phyloP scores from a whole-genome alignment of 257 asterid genomes.

The Knoxia roxburghii region DNA sequence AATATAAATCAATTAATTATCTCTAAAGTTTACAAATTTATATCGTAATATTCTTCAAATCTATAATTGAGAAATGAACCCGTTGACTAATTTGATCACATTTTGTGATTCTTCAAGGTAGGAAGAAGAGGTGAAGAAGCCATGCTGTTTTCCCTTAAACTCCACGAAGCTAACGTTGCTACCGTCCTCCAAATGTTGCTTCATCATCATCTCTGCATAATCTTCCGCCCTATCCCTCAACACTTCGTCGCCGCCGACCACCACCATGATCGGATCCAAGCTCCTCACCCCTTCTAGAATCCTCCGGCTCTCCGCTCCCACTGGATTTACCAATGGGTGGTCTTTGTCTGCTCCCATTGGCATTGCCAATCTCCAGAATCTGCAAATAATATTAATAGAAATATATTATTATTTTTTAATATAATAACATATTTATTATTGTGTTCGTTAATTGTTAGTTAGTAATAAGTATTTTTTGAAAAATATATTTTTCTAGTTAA shows the following conservation, averaged over 20 bases:
- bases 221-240: conserved; percentile 21
- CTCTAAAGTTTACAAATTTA: no score
- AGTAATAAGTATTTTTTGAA: no score
- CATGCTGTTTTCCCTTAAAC: conserved; percentile 25
- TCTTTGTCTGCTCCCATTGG: conserved; percentile 19
- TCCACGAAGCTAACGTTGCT: conserved; percentile 15
- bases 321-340: conserved; percentile 26
- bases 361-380: conserved; percentile 28
- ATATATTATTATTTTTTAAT: no score
- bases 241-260: conserved; percentile 23
- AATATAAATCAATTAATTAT: no score
- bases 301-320: conserved; percentile 23
- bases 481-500: no score
- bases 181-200: not conserved
- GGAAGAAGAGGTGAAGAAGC: conserved; percentile 16
- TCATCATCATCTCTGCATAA: conserved; percentile 21
- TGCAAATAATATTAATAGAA: no score
- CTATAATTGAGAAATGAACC: not conserved
- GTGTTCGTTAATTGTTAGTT: no score
- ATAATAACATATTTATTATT: no score
- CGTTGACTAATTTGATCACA: conserved; percentile 6
- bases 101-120: conserved; percentile 11
- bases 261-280: conserved; percentile 25
- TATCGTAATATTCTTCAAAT: no score
- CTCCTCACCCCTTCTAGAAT: conserved; percentile 10